Conservation (phyloP, 805 yeast genomes). For the Candida vaughaniae region DNA sequence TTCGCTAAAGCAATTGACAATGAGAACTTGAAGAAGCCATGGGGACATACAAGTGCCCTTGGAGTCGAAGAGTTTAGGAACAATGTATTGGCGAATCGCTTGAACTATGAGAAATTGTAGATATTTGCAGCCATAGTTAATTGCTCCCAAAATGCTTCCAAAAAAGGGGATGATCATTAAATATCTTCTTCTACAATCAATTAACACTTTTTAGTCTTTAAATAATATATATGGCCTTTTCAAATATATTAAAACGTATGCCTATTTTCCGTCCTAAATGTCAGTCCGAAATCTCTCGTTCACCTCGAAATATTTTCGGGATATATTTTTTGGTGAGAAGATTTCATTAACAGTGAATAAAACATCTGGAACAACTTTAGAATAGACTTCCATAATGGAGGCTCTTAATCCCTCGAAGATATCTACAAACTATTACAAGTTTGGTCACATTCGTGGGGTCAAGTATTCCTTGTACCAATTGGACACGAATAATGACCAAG, state of each 20-base stretch:
- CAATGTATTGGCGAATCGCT: conserved; percentile 25
- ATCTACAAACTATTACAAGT: conserved; percentile 38
- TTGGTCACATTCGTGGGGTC: conserved; percentile 35
- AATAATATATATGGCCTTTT: too few relatives aligned
- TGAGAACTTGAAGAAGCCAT: conserved; percentile 29
- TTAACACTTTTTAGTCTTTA: background rate
- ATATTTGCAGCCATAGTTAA: background rate
- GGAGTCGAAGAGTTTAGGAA: conserved; percentile 28
- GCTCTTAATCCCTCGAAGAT: conserved; percentile 23
- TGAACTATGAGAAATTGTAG: conserved; percentile 19
- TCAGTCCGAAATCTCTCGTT: too few relatives aligned
- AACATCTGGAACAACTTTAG: too few relatives aligned
- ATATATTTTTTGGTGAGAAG: too few relatives aligned
- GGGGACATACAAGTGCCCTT: conserved; percentile 36
- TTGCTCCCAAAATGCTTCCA: too few relatives aligned
- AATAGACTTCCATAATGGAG: conserved; percentile 7
- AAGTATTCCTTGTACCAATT: conserved; percentile 30
- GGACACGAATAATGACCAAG: conserved; percentile 31
- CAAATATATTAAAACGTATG: too few relatives aligned
- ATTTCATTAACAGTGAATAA: too few relatives aligned
- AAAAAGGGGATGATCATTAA: too few relatives aligned
- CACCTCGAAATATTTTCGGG: too few relatives aligned
- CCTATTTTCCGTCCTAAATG: too few relatives aligned
- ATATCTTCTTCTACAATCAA: too few relatives aligned
- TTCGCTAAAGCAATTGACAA: conserved; percentile 31